These are phyloP conservation scores for Gloeopeniophorella convolvens DNA, from an alignment of 768 basidiomycete species.

Conservation along the genomic window DNA sequence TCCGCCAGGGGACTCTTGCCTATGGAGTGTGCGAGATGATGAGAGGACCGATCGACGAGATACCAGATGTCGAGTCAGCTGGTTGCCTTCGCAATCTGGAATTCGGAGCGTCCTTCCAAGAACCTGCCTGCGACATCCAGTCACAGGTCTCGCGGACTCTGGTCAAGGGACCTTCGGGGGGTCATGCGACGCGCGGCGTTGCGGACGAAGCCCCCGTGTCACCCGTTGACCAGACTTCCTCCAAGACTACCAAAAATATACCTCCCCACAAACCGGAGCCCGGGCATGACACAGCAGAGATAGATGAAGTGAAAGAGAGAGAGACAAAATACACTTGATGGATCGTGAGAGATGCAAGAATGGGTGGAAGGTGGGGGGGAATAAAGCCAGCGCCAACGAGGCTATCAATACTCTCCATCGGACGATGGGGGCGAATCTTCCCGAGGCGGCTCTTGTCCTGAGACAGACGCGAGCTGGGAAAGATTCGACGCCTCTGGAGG, in stretches of 20 bases:
- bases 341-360: conserved; percentile 21
- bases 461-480: conserved; percentile 45
- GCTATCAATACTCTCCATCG: conserved; percentile 29
- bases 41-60: conserved; percentile 25
- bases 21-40: conserved; percentile 21
- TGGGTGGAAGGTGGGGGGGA: conserved; percentile 18
- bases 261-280: conserved; percentile 14
- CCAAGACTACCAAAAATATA: conserved; percentile 16
- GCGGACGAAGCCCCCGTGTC: conserved; percentile 30
- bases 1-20: conserved; percentile 20
- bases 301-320: conserved; percentile 32
- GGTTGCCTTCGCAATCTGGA: conserved; percentile 18
- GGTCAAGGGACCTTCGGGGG: conserved; percentile 19
- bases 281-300: conserved; percentile 6
- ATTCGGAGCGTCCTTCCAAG: conserved; percentile 32
- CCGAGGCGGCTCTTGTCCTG: conserved; percentile 54
- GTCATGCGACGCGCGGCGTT: conserved; percentile 30
- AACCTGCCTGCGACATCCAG: conserved; percentile 36
- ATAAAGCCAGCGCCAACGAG: conserved; percentile 19
- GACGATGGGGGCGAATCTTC: conserved; percentile 50
- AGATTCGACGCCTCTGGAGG: conserved; percentile 48
- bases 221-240: conserved; percentile 24
- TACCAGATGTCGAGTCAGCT: conserved; percentile 23
- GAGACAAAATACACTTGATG: conserved; percentile 26
- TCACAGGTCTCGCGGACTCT: conserved; percentile 28